These are phyloP conservation scores for Misopates orontium DNA, from an alignment of 257 asterid species.

Conservation along the genomic window DNA sequence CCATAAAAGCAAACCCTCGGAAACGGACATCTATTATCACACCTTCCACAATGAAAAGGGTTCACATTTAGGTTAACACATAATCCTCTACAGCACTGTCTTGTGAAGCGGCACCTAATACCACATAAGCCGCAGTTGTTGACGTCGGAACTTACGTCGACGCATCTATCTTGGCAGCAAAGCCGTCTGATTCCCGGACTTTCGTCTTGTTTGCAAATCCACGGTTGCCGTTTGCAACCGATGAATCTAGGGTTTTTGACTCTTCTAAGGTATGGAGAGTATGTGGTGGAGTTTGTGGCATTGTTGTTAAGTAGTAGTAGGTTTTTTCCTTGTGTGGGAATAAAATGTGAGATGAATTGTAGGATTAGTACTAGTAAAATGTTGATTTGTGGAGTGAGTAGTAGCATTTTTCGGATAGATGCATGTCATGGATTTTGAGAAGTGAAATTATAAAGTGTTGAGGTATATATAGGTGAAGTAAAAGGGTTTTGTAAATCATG, in stretches of 20 bases:
- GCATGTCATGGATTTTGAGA: neutral
- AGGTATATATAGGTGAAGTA: slow-evolving; percentile 21
- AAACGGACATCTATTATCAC: slow-evolving; percentile 46
- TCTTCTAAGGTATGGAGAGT: slow-evolving; percentile 41
- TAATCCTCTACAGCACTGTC: slow-evolving; percentile 65
- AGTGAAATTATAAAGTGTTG: neutral
- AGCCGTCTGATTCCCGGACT: slow-evolving; percentile 31
- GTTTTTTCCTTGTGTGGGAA: slow-evolving; percentile 23
- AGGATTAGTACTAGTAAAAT: slow-evolving; percentile 14
- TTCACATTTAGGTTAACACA: slow-evolving; percentile 45
- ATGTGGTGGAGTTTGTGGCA: slow-evolving; percentile 28
- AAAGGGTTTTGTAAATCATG: slow-evolving; percentile 24
- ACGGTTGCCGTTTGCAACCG: slow-evolving; percentile 61
- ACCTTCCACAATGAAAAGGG: slow-evolving; percentile 66
- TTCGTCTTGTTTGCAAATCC: slow-evolving; percentile 53
- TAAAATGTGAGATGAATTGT: neutral
- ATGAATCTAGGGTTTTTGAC: slow-evolving; percentile 33
- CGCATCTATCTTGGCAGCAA: slow-evolving; percentile 68
- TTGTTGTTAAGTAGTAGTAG: slow-evolving; percentile 12
- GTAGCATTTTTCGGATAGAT: slow-evolving; percentile 22
- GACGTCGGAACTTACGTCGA: slow-evolving; percentile 50
- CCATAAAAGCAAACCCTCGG: slow-evolving; percentile 50
- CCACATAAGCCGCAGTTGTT: slow-evolving; percentile 73
- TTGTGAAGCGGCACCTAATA: slow-evolving; percentile 55
- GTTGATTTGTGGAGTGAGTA: neutral